Evolutionary conservation across 129 eudicot species (phyloP).

Genomic region (Silybum marianum): DNA sequence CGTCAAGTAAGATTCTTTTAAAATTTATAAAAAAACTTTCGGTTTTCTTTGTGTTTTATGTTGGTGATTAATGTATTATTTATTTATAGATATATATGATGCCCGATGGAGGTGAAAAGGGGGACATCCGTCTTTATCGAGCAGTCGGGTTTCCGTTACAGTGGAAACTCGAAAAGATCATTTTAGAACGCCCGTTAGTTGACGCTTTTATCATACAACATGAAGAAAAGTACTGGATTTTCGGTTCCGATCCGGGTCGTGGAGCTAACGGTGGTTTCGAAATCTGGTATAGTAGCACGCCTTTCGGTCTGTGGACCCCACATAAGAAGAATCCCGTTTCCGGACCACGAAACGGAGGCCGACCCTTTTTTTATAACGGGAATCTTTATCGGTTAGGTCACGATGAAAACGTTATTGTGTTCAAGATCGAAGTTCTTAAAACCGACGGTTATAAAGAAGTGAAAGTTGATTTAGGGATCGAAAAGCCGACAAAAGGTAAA

Average conservation of each 20-base stretch:
- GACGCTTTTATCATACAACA: slow-evolving; percentile 67
- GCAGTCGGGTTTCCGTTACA: slow-evolving; percentile 72
- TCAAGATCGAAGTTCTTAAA: slow-evolving; percentile 58
- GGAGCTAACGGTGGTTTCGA: slow-evolving; percentile 59
- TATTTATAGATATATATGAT: slow-evolving; percentile 72
- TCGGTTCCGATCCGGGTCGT: slow-evolving; percentile 68
- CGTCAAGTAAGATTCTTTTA: slow-evolving; percentile 50
- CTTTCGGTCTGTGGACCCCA: slow-evolving; percentile 84
- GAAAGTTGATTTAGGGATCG: slow-evolving; percentile 57
- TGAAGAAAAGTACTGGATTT: slow-evolving; percentile 64
- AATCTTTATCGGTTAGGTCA: slow-evolving; percentile 74
- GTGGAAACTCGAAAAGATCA: slow-evolving; percentile 74
- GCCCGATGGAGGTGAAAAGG: slow-evolving; percentile 82
- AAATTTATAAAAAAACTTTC: background rate
- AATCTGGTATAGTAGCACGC: slow-evolving; percentile 81
- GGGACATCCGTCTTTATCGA: slow-evolving; percentile 74
- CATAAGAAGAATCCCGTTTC: slow-evolving; percentile 68
- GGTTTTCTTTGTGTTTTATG: slow-evolving; percentile 10
- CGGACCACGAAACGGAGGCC: slow-evolving; percentile 78
- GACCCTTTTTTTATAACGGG: slow-evolving; percentile 72
- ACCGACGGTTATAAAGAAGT: slow-evolving; percentile 58
- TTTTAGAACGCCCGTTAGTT: slow-evolving; percentile 65
- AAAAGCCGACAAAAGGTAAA: slow-evolving; percentile 58
- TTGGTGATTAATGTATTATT: background rate
- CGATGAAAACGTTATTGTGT: slow-evolving; percentile 52